A percentile compares a stretch with the other conserved stretches of the same genome.
Evolutionary conservation across 78 protist species (phyloP).

Genomic region (Dictyostelium citrinum): DNA sequence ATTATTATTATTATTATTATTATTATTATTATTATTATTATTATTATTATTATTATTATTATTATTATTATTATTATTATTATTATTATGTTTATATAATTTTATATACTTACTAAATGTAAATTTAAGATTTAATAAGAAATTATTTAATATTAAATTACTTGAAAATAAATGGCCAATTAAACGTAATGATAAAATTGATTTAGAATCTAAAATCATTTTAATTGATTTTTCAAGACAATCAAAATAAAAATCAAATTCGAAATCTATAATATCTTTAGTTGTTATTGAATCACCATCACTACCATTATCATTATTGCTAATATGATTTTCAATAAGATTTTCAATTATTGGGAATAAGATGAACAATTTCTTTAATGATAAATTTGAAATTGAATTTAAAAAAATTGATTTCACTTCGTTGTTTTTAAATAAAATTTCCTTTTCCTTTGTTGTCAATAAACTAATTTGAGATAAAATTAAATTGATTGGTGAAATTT

Average conservation of each 20-base stretch:
- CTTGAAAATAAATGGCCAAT: not conserved
- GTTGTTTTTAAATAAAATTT: not conserved
- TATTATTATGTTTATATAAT: too few relatives aligned
- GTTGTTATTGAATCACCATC: not conserved
- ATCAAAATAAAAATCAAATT: slow-evolving; percentile 5
- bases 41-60: too few relatives aligned
- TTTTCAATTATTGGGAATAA: not conserved
- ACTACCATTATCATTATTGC: too few relatives aligned
- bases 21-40: too few relatives aligned
- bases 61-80: too few relatives aligned
- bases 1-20: not conserved
- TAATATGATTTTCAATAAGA: not conserved
- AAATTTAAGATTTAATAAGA: not conserved
- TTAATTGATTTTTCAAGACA: not conserved
- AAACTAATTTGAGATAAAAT: not conserved
- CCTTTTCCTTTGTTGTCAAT: not conserved
- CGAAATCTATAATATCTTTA: not conserved
- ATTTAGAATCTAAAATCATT: slow-evolving; percentile 5
- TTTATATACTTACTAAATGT: slow-evolving; percentile 5
- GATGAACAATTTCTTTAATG: not conserved
- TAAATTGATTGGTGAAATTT: not conserved
- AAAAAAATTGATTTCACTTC: not conserved
- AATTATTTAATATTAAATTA: not conserved
- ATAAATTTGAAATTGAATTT: not conserved
- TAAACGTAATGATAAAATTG: not conserved